Base-by-base conservation (phyloP, 225 moss, liverwort and hornwort species). In the Straminergon stramineum region DNA sequence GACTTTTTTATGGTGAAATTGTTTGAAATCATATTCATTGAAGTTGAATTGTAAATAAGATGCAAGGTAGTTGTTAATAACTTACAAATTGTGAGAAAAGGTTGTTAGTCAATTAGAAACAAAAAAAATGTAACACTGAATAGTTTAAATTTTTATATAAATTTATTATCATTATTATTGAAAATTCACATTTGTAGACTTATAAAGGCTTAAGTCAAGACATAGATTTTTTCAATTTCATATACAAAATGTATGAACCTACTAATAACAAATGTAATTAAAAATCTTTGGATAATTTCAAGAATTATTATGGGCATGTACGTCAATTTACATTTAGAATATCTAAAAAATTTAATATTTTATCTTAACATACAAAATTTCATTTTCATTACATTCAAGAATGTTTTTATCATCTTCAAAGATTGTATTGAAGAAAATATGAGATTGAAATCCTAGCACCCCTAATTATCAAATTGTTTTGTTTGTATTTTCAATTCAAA, bases 291-390 rank as follows among this genome's bases (percentile, higher is more conserved):
- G 4, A 73, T 17, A 28, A 16, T 43, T 57, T 73, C 6, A 57
- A 43, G 23, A 15, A 71, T 32, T 32, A n/a, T n/a, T n/a, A n/a
- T n/a, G 5, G 2, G 2, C 15, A 1, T 1, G 1, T 31, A 8
- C 23, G 24, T 31, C 8, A 15, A 65, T 64, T 15, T 32, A 55
- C 7, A 57, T 21, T 26, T 5, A 11, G 6, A 12, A 13, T 2
- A 51, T 32, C 32, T 3, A 56, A n/a, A n/a, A n/a, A n/a, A 14
- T 48, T 3, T 4, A 53, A 13, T 17, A 60, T 7, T 31, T 62
- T 53, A 10, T 11, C 18, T n/a, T 37, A 56, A 15, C n/a, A n/a
- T n/a, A n/a, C 12, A 64, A 78, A 45, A 2, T n/a, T 15, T 43
- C 1, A 35, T 55, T 85, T 34, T 45, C 4, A 57, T 26, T 17